Conservation (phyloP, 768 basidiomycete genomes). For the Nidularia sp. region DNA sequence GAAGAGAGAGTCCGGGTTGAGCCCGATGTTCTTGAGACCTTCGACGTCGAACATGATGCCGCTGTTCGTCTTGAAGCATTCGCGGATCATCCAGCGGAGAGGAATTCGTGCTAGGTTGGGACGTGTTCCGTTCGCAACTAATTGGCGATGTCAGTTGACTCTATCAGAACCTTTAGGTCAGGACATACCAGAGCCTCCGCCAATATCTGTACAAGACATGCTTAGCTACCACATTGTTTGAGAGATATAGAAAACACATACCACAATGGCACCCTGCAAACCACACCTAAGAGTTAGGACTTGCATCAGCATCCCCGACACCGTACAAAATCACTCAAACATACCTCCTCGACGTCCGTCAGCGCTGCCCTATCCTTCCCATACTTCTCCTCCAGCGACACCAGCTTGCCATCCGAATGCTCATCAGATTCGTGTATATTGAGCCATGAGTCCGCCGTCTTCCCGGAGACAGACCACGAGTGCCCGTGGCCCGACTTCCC, state of each 20-base stretch:
- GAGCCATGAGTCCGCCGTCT: too few species aligned
- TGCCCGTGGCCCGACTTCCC: neutral
- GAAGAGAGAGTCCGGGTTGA: conserved; percentile 35
- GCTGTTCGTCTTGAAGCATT: conserved; percentile 50
- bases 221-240: neutral
- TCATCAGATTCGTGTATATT: neutral
- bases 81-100: conserved; percentile 68
- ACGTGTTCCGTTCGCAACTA: conserved; percentile 32
- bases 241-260: conserved; percentile 11
- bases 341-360: conserved; percentile 48
- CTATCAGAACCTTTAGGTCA: too few species aligned
- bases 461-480: too few species aligned
- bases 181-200: conserved; percentile 44
- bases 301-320: neutral
- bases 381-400: conserved; percentile 19
- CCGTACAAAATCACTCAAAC: conserved; percentile 9
- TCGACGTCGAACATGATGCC: conserved; percentile 57
- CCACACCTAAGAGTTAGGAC: conserved; percentile 15
- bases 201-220: conserved; percentile 35
- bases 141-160: neutral
- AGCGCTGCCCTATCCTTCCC: conserved; percentile 11
- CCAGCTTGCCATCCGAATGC: conserved; percentile 2
- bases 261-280: conserved; percentile 43
- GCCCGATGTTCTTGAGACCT: conserved; percentile 33
- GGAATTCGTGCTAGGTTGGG: conserved; percentile 47